Percentiles rank a stretch among this genome's conserved stretches.
Conservation (phyloP, 345 rosid genomes). For the Cardiospermum halicacabum region DNA sequence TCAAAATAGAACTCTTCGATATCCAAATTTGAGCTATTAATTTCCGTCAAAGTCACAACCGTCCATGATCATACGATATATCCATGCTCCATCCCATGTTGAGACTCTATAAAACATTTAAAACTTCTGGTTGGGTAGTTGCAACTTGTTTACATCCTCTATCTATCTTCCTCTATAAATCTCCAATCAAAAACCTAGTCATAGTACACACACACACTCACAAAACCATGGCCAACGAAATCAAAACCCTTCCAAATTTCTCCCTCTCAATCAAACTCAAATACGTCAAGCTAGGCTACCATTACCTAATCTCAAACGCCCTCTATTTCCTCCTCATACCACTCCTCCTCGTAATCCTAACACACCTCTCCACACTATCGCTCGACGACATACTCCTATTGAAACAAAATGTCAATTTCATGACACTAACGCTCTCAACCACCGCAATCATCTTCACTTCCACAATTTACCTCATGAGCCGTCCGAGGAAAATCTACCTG, state of each 20-base stretch:
- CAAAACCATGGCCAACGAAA: slow-evolving; percentile 4
- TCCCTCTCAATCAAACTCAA: slow-evolving; percentile 26
- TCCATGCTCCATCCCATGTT: too few relatives aligned
- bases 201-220: too few relatives aligned
- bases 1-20: too few relatives aligned
- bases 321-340: slow-evolving; percentile 22
- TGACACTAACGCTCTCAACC: slow-evolving; percentile 10
- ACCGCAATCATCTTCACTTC: slow-evolving; percentile 12
- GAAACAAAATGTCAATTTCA: slow-evolving; percentile 16
- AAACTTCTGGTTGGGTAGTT: neutral
- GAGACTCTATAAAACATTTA: too few relatives aligned
- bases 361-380: slow-evolving; percentile 18
- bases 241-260: slow-evolving; percentile 22
- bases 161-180: too few relatives aligned
- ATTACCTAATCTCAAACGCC: slow-evolving; percentile 33
- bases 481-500: slow-evolving; percentile 23
- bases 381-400: slow-evolving; percentile 8
- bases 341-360: slow-evolving; percentile 1
- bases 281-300: slow-evolving; percentile 37
- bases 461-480: slow-evolving; percentile 22
- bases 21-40: too few relatives aligned
- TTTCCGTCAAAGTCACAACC: too few relatives aligned
- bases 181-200: too few relatives aligned
- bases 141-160: neutral
- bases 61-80: too few relatives aligned